Evolutionary conservation across 805 yeast genomes (phyloP).

Genomic region (Metschnikowia amazonensis): DNA sequence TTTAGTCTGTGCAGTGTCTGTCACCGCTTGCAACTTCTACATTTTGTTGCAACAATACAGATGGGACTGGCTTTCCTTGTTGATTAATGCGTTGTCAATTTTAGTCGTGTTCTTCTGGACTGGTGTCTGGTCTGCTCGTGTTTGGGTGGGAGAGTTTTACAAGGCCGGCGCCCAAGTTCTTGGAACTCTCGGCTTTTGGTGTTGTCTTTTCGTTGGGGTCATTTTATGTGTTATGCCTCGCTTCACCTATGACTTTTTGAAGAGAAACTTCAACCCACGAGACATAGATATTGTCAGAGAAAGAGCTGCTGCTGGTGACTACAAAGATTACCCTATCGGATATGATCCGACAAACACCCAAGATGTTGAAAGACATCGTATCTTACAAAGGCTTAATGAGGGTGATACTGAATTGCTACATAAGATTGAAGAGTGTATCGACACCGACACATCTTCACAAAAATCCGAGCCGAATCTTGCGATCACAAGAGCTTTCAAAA

Average conservation of each 20-base stretch:
- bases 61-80: conserved; percentile 71
- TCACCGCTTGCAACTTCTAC: conserved; percentile 61
- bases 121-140: conserved; percentile 66
- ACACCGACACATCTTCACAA: conserved; percentile 12
- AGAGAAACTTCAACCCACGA: conserved; percentile 51
- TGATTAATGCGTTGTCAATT: conserved; percentile 52
- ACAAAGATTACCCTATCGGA: conserved; percentile 44
- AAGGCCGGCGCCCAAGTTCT: conserved; percentile 59
- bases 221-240: conserved; percentile 59
- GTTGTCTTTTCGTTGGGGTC: conserved; percentile 52
- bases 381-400: conserved; percentile 30
- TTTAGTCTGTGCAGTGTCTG: conserved; percentile 56
- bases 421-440: conserved; percentile 29
- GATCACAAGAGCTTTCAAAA: conserved; percentile 26
- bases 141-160: conserved; percentile 56
- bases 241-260: conserved; percentile 47
- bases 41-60: conserved; percentile 64
- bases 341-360: conserved; percentile 52
- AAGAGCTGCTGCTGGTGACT: conserved; percentile 50
- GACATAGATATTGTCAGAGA: conserved; percentile 75
- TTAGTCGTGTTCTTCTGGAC: conserved; percentile 69
- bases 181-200: conserved; percentile 66
- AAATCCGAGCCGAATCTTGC: conserved; percentile 13
- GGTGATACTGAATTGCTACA: conserved; percentile 34
- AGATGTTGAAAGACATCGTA: conserved; percentile 38